Conservation (phyloP, 2,329 filamentous ascomycete species). For the Cryphonectria radicalis region DNA sequence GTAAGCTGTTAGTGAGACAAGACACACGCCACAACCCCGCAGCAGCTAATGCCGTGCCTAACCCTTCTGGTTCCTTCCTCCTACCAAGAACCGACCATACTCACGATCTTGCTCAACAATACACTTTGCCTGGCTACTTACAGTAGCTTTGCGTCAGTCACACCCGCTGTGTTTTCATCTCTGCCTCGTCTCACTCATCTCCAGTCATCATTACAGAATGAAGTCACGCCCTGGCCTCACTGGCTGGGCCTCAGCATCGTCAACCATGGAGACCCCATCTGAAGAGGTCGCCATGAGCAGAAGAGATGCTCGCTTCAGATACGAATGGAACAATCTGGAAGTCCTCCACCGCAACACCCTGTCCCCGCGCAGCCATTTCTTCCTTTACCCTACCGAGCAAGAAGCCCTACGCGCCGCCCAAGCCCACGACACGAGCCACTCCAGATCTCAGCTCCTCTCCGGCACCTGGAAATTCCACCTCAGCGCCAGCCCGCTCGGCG, state of each 20-base stretch:
- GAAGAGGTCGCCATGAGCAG: neutral
- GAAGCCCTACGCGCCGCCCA: constrained; percentile 50
- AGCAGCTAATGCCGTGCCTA: neutral
- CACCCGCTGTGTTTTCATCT: neutral
- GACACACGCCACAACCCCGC: neutral
- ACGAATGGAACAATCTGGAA: constrained; percentile 64
- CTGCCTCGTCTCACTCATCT: neutral
- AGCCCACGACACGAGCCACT: constrained; percentile 41
- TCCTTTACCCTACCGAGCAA: constrained; percentile 49
- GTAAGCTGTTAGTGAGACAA: neutral
- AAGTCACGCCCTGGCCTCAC: neutral
- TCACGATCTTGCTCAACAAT: neutral
- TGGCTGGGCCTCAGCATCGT: neutral
- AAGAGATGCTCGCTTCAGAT: neutral
- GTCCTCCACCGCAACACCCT: constrained; percentile 65
- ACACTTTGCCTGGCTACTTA: neutral
- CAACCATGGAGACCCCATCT: neutral
- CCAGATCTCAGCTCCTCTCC: constrained; percentile 51
- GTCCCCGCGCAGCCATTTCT: constrained; percentile 60
- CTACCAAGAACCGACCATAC: too few relatives aligned
- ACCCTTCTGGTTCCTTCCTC: neutral
- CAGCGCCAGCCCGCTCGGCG: constrained; percentile 50
- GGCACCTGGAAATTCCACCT: constrained; percentile 60
- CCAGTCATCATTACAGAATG: neutral
- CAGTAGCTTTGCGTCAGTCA: neutral